Evolutionary conservation across 305 asterid genomes (phyloP).

Genomic region (Petunia hybrid): DNA sequence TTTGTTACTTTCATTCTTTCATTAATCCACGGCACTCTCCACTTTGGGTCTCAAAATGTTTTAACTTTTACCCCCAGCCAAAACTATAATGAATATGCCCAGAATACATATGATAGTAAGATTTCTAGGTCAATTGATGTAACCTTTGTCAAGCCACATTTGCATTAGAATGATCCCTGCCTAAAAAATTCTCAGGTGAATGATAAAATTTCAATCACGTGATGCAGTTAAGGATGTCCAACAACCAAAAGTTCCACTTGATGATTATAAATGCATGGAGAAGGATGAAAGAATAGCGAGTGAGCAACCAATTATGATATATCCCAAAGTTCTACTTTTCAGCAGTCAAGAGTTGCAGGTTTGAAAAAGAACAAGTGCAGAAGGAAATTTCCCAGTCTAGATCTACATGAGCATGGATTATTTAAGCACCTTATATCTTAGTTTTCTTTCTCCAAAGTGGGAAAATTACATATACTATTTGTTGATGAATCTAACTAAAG

Average conservation of each 20-base stretch:
- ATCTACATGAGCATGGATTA: neutral
- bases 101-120: neutral
- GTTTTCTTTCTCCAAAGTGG: neutral
- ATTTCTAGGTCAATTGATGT: neutral
- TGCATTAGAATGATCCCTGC: neutral
- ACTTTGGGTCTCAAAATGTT: neutral
- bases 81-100: neutral
- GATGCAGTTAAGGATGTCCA: neutral
- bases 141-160: neutral
- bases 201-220: neutral
- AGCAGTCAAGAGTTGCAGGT: neutral
- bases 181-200: conserved; percentile 20
- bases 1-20: neutral
- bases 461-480: neutral
- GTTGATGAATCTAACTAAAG: neutral
- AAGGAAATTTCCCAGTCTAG: neutral
- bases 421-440: neutral
- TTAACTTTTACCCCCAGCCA: neutral
- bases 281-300: neutral
- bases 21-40: neutral
- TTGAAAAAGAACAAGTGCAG: neutral
- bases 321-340: neutral
- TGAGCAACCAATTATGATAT: neutral
- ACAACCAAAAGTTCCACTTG: conserved; percentile 1
- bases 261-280: neutral